A percentile compares a stretch with the other conserved stretches of the same genome.
phyloP scores from a whole-genome alignment of 2,329 filamentous ascomycete genomes.

The Aspergillus udagawae region DNA sequence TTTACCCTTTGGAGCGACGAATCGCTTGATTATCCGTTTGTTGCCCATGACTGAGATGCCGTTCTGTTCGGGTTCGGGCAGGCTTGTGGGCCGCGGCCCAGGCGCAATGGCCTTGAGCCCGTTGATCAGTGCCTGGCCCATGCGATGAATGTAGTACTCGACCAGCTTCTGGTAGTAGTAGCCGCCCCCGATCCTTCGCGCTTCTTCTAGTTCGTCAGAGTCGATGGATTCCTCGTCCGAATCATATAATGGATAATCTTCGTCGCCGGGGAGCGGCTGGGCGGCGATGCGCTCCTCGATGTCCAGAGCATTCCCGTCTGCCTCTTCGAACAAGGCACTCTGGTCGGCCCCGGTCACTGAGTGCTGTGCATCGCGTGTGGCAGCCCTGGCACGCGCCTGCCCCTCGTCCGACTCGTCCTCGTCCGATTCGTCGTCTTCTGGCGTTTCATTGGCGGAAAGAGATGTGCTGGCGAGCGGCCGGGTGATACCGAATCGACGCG shows the following conservation, averaged over 20 bases:
- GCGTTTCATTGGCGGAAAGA: slow-evolving; percentile 71
- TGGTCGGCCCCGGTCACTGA: slow-evolving; percentile 25
- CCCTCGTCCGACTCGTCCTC: slow-evolving; percentile 49
- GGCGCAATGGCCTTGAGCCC: slow-evolving; percentile 45
- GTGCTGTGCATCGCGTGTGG: slow-evolving; percentile 18
- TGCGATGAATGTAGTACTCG: slow-evolving; percentile 48
- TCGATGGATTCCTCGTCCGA: slow-evolving; percentile 79
- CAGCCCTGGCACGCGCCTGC: background rate
- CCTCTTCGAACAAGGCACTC: slow-evolving; percentile 46
- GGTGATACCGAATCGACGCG: slow-evolving; percentile 86
- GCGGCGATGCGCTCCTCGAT: slow-evolving; percentile 77
- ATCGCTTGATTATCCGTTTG: slow-evolving; percentile 50
- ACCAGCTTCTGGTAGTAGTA: slow-evolving; percentile 65
- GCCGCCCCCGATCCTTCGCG: slow-evolving; percentile 70
- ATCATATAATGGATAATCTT: slow-evolving; percentile 85
- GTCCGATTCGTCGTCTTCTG: slow-evolving; percentile 67
- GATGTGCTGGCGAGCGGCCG: slow-evolving; percentile 70
- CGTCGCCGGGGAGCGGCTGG: slow-evolving; percentile 53
- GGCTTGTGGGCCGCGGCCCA: slow-evolving; percentile 50
- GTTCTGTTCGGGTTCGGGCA: slow-evolving; percentile 35
- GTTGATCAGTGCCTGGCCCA: slow-evolving; percentile 42
- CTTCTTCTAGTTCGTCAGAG: slow-evolving; percentile 71
- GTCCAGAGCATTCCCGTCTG: slow-evolving; percentile 56
- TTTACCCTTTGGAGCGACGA: slow-evolving; percentile 56
- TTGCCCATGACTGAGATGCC: slow-evolving; percentile 40